Evolutionary conservation across 73 alveolate genomes (phyloP).

Genomic region (Blepharisma stoltei): DNA sequence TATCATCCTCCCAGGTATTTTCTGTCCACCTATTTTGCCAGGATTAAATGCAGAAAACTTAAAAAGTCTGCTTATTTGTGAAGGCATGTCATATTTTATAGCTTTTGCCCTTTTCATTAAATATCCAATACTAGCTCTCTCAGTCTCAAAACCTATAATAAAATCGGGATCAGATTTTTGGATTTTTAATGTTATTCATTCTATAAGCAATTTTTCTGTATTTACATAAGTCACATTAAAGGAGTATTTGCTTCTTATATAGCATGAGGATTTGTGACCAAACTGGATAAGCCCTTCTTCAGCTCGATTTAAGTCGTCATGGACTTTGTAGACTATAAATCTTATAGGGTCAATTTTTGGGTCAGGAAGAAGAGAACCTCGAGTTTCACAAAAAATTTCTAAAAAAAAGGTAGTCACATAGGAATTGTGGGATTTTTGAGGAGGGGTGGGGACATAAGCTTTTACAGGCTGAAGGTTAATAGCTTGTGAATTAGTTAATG

Average conservation of each 20-base stretch:
- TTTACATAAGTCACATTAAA: background rate
- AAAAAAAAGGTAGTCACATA: background rate
- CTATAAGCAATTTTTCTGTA: background rate
- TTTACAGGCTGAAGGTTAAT: background rate
- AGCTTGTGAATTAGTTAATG: too few relatives aligned
- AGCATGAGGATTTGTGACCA: background rate
- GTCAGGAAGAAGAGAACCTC: background rate
- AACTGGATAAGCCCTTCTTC: background rate
- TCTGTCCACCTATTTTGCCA: too few relatives aligned
- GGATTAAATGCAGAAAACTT: too few relatives aligned
- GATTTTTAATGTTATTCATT: conserved; percentile 3
- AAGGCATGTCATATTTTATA: background rate
- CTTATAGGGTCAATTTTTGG: conserved; percentile 9
- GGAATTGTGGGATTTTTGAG: too few relatives aligned
- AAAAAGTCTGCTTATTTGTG: background rate
- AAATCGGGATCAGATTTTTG: conserved; percentile 80
- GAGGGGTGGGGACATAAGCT: too few relatives aligned
- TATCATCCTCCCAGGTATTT: background rate
- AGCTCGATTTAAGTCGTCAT: background rate
- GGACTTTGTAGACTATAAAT: background rate
- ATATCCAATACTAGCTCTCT: conserved; percentile 67
- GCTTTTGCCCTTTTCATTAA: conserved; percentile 67
- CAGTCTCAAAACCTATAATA: conserved; percentile 78
- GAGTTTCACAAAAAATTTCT: conserved; percentile 11
- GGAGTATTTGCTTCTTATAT: background rate